These are phyloP conservation scores for Trametes meyenii DNA, from an alignment of 768 basidiomycete species.

Conservation along the genomic window DNA sequence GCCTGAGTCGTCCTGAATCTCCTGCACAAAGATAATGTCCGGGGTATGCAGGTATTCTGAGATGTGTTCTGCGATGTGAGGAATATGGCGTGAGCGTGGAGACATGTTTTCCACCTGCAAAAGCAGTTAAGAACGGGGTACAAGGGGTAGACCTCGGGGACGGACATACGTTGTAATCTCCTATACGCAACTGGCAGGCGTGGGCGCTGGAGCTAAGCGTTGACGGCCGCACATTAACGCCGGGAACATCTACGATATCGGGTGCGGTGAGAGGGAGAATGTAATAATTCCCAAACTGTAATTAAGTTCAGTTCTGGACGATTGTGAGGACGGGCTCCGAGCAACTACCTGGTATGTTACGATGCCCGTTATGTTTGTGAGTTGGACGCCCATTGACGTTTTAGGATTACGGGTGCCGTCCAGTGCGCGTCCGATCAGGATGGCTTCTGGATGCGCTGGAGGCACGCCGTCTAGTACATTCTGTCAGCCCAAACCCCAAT, in stretches of 20 bases:
- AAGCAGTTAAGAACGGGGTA: neutral
- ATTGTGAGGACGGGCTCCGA: neutral
- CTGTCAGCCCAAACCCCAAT: neutral
- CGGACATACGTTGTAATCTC: slow-evolving; percentile 58
- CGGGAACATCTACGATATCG: slow-evolving; percentile 43
- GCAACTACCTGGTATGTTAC: slow-evolving; percentile 50
- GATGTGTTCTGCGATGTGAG: slow-evolving; percentile 56
- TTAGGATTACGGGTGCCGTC: slow-evolving; percentile 55
- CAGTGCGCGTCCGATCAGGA: slow-evolving; percentile 56
- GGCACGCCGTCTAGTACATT: slow-evolving; percentile 44
- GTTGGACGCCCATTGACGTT: slow-evolving; percentile 47
- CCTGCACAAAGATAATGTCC: slow-evolving; percentile 65
- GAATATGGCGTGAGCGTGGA: slow-evolving; percentile 51
- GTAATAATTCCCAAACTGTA: slow-evolving; percentile 51
- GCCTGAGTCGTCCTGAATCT: slow-evolving; percentile 64
- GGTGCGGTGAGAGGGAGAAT: slow-evolving; percentile 61
- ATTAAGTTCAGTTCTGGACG: neutral
- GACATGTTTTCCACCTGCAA: slow-evolving; percentile 58
- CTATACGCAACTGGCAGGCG: slow-evolving; percentile 51
- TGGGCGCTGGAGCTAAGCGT: slow-evolving; percentile 40
- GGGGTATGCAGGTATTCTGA: slow-evolving; percentile 50
- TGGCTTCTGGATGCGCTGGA: slow-evolving; percentile 58
- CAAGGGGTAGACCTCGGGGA: neutral
- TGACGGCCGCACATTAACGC: slow-evolving; percentile 41
- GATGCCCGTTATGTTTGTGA: slow-evolving; percentile 57